phyloP scores from a whole-genome alignment of 805 yeast genomes.

The Yarrowia sp. region DNA sequence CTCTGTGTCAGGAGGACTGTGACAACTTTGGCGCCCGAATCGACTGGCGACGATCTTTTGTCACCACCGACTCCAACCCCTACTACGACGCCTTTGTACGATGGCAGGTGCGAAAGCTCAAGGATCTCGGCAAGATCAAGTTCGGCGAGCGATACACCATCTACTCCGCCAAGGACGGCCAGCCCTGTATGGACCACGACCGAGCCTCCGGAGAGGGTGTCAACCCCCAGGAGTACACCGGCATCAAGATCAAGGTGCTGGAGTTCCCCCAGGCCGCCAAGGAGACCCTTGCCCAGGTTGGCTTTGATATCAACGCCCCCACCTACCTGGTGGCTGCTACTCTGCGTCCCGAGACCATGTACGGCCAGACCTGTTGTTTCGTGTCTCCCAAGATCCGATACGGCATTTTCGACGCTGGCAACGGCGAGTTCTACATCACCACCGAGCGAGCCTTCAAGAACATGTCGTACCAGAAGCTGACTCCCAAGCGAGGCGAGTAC shows the following conservation, averaged over 20 bases:
- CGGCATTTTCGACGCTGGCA: constrained; percentile 85
- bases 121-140: constrained; percentile 83
- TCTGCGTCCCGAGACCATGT: constrained; percentile 97
- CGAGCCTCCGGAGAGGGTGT: constrained; percentile 97
- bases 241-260: constrained; percentile 74
- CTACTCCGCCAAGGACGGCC: constrained; percentile 96
- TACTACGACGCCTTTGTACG: constrained; percentile 91
- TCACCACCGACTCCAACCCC: constrained; percentile 93
- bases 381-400: constrained; percentile 92
- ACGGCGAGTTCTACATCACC: constrained; percentile 68
- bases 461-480: constrained; percentile 91
- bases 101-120: constrained; percentile 93
- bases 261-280: constrained; percentile 60
- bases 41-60: constrained; percentile 96
- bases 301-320: constrained; percentile 47
- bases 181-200: constrained; percentile 99
- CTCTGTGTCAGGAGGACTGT: constrained; percentile 78
- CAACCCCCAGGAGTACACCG: constrained; percentile 93
- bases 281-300: constrained; percentile 41
- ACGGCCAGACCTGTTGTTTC: constrained; percentile 97
- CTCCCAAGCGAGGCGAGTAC: constrained; percentile 82
- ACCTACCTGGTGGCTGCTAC: constrained; percentile 92
- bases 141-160: constrained; percentile 98
- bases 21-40: constrained; percentile 82
- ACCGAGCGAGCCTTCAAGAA: constrained; percentile 96